A percentile compares a stretch with the other conserved stretches of the same genome.
Conservation (phyloP, 768 basidiomycete species). For the Terana coerulea region DNA sequence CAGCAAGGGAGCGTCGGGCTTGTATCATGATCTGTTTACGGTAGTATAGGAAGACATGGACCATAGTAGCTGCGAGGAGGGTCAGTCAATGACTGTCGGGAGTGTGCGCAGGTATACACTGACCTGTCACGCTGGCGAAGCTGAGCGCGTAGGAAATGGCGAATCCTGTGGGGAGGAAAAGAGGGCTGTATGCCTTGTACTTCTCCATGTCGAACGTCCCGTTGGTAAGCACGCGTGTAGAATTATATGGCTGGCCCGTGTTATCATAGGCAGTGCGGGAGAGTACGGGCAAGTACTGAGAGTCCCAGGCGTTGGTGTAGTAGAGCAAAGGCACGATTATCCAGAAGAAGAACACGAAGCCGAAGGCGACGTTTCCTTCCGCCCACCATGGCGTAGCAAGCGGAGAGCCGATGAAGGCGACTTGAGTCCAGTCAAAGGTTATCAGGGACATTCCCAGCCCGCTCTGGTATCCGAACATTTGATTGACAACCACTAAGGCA, state of each 20-base stretch:
- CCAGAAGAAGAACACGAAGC: conserved; percentile 72
- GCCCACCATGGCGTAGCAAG: conserved; percentile 85
- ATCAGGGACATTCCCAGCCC: conserved; percentile 56
- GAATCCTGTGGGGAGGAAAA: conserved; percentile 58
- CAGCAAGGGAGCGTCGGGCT: conserved; percentile 34
- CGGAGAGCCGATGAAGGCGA: conserved; percentile 66
- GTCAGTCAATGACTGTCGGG: conserved; percentile 27
- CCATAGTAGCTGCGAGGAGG: conserved; percentile 29
- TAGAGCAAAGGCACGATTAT: conserved; percentile 60
- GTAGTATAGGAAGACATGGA: conserved; percentile 19
- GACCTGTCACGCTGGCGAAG: conserved; percentile 63
- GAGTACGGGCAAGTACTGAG: conserved; percentile 58
- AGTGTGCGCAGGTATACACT: background rate
- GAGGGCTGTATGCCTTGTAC: conserved; percentile 41
- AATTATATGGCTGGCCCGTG: conserved; percentile 37
- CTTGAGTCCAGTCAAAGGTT: conserved; percentile 82
- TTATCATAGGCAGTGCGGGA: conserved; percentile 37
- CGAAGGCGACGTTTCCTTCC: conserved; percentile 60
- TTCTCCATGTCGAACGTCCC: conserved; percentile 32
- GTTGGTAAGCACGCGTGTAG: conserved; percentile 36
- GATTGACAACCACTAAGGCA: conserved; percentile 39
- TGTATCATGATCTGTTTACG: conserved; percentile 37
- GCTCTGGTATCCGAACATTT: conserved; percentile 60
- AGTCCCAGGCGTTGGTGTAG: conserved; percentile 66
- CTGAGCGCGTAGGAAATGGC: conserved; percentile 76